Evolutionary conservation across 352 stramenopile genomes (phyloP), one percentile per base, ranked within the genome.

Genomic region (Phytophthora citricola): DNA sequence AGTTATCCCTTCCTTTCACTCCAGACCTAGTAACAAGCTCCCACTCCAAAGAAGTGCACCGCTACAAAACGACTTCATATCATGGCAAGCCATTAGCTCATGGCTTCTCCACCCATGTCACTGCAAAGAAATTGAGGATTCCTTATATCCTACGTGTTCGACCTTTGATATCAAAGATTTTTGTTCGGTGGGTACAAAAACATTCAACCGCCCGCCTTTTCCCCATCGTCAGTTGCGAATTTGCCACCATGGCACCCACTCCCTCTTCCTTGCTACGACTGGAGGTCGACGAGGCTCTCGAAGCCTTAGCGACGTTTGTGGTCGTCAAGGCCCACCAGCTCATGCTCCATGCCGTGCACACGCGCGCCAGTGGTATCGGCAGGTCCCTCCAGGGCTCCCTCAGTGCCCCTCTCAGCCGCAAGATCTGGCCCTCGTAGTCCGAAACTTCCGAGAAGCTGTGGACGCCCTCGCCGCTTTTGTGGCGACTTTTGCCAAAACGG

Each of bases 401-500:
- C 17, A 31, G 6, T 24, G 17, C 5, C 32, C 49, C 43, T 34
- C 10, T 12, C 20, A 9, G 4, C 1, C 8, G n/a, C 24, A 51
- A 24, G 38, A 22, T 22, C 4, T 10, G 5, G 4, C 15, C 7
- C 4, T 43, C 38, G 38, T 11, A n/a, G 4, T 14, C 14, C 11
- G 38, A 26, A 10, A 27, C 6, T 54, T 61, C 27, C 63, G 41
- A 12, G 12, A 62, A 10, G 49, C 52, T 2, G 34, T 44, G 8
- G 9, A 32, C 3, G n/a, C 14, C 0, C 34, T 63, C n/a, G 15
- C 5, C 5, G 32, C 24, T 6, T 67, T 75, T 27, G 57, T 14
- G 3, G 34, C 38, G 1, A 73, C 63, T 11, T 76, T 76, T 40
- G 26, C 46, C 15, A 63, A 73, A 36, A 69, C 48, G 47, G 15